Conservation (phyloP, 2,329 filamentous ascomycete genomes). For the Ophiostoma sp. region DNA sequence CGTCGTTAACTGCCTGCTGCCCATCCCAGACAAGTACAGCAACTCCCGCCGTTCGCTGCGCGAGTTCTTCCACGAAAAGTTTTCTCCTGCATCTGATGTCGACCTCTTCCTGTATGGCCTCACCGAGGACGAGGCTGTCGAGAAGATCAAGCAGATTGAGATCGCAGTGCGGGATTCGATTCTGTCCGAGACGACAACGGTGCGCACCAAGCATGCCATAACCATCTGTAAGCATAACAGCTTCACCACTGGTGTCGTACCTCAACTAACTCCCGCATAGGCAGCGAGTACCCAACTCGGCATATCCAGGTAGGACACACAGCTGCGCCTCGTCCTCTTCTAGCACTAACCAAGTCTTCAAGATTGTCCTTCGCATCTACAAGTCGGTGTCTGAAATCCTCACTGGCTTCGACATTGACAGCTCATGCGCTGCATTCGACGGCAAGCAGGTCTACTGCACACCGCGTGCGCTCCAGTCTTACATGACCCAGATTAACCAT, state of each 20-base stretch:
- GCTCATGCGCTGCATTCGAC: constrained; percentile 73
- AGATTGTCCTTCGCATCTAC: constrained; percentile 68
- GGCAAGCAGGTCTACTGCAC: constrained; percentile 74
- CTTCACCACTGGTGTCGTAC: constrained; percentile 34
- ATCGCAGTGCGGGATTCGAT: constrained; percentile 67
- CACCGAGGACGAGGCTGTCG: constrained; percentile 67
- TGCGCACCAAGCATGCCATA: constrained; percentile 80
- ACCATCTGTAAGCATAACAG: constrained; percentile 58
- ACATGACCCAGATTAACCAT: constrained; percentile 75
- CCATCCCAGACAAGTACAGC: constrained; percentile 58
- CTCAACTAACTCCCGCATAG: neutral
- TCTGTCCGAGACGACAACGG: constrained; percentile 73
- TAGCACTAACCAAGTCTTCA: neutral
- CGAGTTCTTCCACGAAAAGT: constrained; percentile 74
- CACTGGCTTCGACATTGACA: constrained; percentile 84
- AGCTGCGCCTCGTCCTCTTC: neutral
- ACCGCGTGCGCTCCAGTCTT: constrained; percentile 70
- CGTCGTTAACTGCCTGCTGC: constrained; percentile 71
- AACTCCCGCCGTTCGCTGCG: constrained; percentile 58
- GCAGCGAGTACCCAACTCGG: neutral
- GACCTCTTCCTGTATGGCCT: constrained; percentile 81
- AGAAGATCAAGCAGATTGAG: constrained; percentile 83
- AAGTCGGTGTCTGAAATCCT: constrained; percentile 78
- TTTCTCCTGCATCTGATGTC: constrained; percentile 79
- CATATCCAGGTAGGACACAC: neutral